A percentile compares a stretch with the other conserved stretches of the same genome.
Conservation (phyloP, 805 yeast species). For the Zygotorulaspora sp. region DNA sequence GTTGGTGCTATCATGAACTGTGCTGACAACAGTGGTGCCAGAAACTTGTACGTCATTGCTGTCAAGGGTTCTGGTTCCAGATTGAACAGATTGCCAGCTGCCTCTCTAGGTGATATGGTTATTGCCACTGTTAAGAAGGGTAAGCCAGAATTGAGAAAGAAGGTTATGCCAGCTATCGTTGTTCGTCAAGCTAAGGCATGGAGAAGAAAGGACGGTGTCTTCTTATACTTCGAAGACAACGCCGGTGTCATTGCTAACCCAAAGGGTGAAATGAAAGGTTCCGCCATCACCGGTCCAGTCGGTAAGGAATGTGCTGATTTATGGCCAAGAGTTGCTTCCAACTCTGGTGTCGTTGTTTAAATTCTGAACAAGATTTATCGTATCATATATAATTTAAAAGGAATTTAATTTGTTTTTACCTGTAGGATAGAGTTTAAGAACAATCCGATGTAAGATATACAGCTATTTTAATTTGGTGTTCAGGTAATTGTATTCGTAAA, state of each 20-base stretch:
- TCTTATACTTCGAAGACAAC: constrained; percentile 99
- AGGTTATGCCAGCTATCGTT: constrained; percentile 99
- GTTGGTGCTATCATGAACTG: constrained; percentile 99
- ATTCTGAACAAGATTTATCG: constrained; percentile 17
- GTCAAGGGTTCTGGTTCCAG: constrained; percentile 99
- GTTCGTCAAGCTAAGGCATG: constrained; percentile 99
- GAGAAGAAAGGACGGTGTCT: constrained; percentile 99
- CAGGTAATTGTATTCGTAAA: no score
- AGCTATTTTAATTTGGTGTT: no score
- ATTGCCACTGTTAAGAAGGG: constrained; percentile 99
- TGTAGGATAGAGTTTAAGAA: no score
- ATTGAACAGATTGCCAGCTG: constrained; percentile 99
- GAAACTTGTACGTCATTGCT: constrained; percentile 97
- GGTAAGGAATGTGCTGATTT: constrained; percentile 99
- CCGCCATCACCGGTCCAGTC: constrained; percentile 99
- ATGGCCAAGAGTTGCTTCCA: constrained; percentile 99
- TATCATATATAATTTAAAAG: constrained; percentile 15
- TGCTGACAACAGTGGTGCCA: constrained; percentile 99
- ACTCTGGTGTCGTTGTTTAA: constrained; percentile 99
- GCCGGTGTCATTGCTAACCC: constrained; percentile 99
- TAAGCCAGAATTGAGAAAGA: constrained; percentile 99
- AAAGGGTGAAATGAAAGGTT: constrained; percentile 99
- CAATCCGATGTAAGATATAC: no score
- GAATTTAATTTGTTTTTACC: constrained; percentile 18
- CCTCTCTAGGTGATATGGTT: constrained; percentile 99